A percentile compares a stretch with the other conserved stretches of the same genome.
Evolutionary conservation across 345 rosid species (phyloP).

Genomic region (Combretum micranthum): DNA sequence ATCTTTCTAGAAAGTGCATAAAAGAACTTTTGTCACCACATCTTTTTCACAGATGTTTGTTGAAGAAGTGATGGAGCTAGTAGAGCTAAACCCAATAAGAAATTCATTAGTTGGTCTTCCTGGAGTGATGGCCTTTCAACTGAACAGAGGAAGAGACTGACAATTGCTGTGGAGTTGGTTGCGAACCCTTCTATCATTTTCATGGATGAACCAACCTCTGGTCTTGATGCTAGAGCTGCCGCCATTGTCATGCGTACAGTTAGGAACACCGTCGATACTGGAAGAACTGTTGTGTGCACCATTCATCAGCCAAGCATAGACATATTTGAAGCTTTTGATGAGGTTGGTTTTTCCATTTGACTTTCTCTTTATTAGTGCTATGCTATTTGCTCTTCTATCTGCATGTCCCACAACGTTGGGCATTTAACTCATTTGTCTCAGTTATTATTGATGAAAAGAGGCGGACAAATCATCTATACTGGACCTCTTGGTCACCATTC

Average conservation of each 20-base stretch:
- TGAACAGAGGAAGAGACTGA: too few species aligned
- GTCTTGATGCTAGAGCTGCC: too few species aligned
- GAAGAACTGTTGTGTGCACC: too few species aligned
- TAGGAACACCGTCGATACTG: too few species aligned
- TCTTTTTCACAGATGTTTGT: constrained; percentile 54
- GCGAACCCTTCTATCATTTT: too few species aligned
- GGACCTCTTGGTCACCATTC: constrained; percentile 76
- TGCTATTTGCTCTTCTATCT: neutral
- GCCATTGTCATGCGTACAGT: too few species aligned
- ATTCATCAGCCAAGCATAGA: too few species aligned
- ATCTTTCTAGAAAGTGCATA: neutral
- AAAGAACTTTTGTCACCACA: neutral
- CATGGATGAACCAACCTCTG: too few species aligned
- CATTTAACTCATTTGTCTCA: constrained; percentile 20
- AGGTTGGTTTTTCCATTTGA: too few species aligned
- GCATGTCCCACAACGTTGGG: neutral
- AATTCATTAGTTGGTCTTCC: constrained; percentile 87
- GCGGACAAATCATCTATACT: constrained; percentile 84
- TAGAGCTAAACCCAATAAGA: constrained; percentile 65
- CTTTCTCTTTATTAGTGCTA: neutral
- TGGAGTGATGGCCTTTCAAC: constrained; percentile 82
- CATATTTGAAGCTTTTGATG: too few species aligned
- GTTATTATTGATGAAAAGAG: constrained; percentile 86
- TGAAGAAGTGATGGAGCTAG: too few species aligned
- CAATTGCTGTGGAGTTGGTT: too few species aligned